Conservation (phyloP, 148 eudicot genomes). For the Polygonum aviculare region DNA sequence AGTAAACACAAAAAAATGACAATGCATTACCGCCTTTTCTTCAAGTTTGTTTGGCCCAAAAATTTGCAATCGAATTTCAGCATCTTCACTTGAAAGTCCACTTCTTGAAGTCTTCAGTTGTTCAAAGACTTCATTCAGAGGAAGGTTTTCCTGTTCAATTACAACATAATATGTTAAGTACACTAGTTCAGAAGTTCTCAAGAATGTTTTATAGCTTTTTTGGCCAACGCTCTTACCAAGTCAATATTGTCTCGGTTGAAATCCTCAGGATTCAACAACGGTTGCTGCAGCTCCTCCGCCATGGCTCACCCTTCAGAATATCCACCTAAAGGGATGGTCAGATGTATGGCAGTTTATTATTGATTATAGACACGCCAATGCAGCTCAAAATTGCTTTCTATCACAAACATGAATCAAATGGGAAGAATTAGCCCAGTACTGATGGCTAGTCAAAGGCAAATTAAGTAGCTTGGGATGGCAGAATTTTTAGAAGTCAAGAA, state of each 20-base stretch:
- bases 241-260: conserved; percentile 56
- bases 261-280: conserved; percentile 46
- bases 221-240: conserved; percentile 33
- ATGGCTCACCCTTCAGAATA: conserved; percentile 25
- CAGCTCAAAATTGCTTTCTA: neutral
- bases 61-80: conserved; percentile 41
- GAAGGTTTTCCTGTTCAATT: conserved; percentile 45
- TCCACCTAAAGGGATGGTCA: conserved; percentile 10
- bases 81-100: conserved; percentile 55
- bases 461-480: neutral
- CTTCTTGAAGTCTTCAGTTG: conserved; percentile 38
- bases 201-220: neutral
- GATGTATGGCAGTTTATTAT: neutral
- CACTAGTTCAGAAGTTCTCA: neutral
- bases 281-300: conserved; percentile 49
- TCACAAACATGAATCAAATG: neutral
- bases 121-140: conserved; percentile 54
- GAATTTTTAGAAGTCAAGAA: neutral
- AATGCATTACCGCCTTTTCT: conserved; percentile 49
- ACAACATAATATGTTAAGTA: conserved; percentile 5
- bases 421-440: neutral
- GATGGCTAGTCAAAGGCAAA: neutral
- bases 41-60: conserved; percentile 74
- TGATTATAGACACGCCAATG: neutral
- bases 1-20: neutral